These are phyloP conservation scores for Lactifluus pinguis DNA, from an alignment of 768 basidiomycete genomes.

Conservation along the genomic window DNA sequence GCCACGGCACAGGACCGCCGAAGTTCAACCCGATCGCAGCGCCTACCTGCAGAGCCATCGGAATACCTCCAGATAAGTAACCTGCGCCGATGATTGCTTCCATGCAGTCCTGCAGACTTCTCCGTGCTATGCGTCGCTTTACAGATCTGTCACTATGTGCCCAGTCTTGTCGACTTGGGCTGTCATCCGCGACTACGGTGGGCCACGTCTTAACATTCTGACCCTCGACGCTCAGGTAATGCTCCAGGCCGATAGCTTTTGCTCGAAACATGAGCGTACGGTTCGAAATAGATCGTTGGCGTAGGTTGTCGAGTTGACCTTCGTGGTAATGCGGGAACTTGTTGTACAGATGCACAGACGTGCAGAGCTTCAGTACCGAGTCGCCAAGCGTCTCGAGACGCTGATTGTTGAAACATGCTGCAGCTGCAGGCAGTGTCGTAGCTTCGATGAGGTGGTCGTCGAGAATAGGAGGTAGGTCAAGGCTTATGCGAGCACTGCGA, in stretches of 20 bases:
- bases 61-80: slow-evolving; percentile 63
- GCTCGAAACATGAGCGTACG: slow-evolving; percentile 60
- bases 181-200: slow-evolving; percentile 34
- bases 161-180: slow-evolving; percentile 25
- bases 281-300: slow-evolving; percentile 61
- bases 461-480: slow-evolving; percentile 53
- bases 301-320: slow-evolving; percentile 64
- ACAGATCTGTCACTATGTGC: slow-evolving; percentile 25
- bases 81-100: slow-evolving; percentile 77
- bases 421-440: slow-evolving; percentile 60
- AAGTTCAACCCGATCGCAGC: slow-evolving; percentile 58
- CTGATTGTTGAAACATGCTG: slow-evolving; percentile 67
- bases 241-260: slow-evolving; percentile 51
- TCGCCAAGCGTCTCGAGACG: slow-evolving; percentile 85
- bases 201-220: slow-evolving; percentile 51
- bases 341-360: slow-evolving; percentile 70
- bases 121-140: slow-evolving; percentile 46
- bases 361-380: slow-evolving; percentile 66
- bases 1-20: slow-evolving; percentile 66
- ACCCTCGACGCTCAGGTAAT: slow-evolving; percentile 52
- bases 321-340: slow-evolving; percentile 71
- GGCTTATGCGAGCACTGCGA: slow-evolving; percentile 38
- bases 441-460: slow-evolving; percentile 60
- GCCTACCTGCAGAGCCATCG: slow-evolving; percentile 57
- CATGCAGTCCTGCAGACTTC: slow-evolving; percentile 82